Evolutionary conservation across 805 yeast genomes (phyloP).

Genomic region (Candida verbasci): DNA sequence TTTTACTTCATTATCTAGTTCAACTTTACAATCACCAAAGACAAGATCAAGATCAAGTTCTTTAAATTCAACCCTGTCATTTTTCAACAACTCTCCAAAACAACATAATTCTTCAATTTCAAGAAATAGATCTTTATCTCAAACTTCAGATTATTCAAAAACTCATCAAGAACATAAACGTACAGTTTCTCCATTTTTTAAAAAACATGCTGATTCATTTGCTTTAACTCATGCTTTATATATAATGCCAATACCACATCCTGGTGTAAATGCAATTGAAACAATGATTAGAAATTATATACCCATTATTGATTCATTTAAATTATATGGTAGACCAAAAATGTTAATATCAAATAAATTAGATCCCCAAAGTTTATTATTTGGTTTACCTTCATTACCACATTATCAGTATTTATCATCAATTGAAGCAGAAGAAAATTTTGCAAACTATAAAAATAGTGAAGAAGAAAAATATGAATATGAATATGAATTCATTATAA

Average conservation of each 20-base stretch:
- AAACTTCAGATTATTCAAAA: background rate
- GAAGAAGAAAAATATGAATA: no score
- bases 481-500: slow-evolving; percentile 12
- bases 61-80: slow-evolving; percentile 22
- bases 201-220: slow-evolving; percentile 24
- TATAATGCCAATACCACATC: slow-evolving; percentile 68
- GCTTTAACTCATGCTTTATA: slow-evolving; percentile 45
- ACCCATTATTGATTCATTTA: slow-evolving; percentile 67
- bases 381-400: slow-evolving; percentile 74
- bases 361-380: slow-evolving; percentile 61
- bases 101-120: background rate
- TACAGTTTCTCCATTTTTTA: slow-evolving; percentile 19
- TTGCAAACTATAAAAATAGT: slow-evolving; percentile 10
- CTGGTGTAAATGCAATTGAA: slow-evolving; percentile 67
- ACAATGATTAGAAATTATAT: slow-evolving; percentile 67
- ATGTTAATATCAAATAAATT: slow-evolving; percentile 70
- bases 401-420: slow-evolving; percentile 51
- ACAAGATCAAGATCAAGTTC: slow-evolving; percentile 19
- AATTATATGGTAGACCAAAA: slow-evolving; percentile 70
- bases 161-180: slow-evolving; percentile 5
- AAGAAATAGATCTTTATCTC: slow-evolving; percentile 4
- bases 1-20: slow-evolving; percentile 10
- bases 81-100: slow-evolving; percentile 18
- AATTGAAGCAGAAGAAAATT: slow-evolving; percentile 16
- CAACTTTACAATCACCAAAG: slow-evolving; percentile 2